Percentiles rank a stretch among this genome's conserved stretches.
Conservation (phyloP, 768 basidiomycete species). For the Mycena rebaudengoi region DNA sequence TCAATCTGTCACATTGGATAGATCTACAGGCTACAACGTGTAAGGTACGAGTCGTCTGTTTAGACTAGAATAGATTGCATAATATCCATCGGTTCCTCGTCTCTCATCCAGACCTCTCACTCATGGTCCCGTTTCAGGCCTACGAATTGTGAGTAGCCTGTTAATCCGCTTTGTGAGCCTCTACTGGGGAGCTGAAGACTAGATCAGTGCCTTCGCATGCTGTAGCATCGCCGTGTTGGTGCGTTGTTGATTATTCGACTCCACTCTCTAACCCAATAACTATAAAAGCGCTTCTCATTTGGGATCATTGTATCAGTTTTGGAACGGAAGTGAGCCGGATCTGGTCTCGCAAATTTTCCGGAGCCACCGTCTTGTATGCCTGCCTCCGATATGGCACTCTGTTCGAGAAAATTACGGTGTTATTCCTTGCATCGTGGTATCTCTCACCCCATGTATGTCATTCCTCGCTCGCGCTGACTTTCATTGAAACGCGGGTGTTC, state of each 20-base stretch:
- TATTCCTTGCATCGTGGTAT: conserved; percentile 44
- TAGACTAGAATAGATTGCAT: too few species aligned
- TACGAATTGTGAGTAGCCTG: conserved; percentile 11
- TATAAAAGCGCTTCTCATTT: conserved; percentile 36
- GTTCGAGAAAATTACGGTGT: conserved; percentile 39
- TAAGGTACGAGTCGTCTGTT: too few species aligned
- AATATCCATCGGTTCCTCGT: too few species aligned
- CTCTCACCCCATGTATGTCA: conserved; percentile 38
- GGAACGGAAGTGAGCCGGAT: conserved; percentile 35
- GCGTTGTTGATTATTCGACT: neutral
- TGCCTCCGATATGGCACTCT: conserved; percentile 41
- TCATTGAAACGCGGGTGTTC: neutral
- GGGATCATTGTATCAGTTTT: conserved; percentile 41
- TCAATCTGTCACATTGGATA: too few species aligned
- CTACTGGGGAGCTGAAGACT: neutral
- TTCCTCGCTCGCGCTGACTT: neutral
- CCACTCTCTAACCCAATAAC: neutral
- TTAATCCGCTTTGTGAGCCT: neutral
- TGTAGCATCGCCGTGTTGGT: conserved; percentile 42
- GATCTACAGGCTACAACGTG: too few species aligned
- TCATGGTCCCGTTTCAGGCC: conserved; percentile 7
- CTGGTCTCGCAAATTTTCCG: conserved; percentile 40
- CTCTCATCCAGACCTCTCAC: too few species aligned
- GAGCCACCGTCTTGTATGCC: conserved; percentile 36
- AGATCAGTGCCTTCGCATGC: conserved; percentile 38